Evolutionary conservation across 2,329 filamentous ascomycete species (phyloP), one percentile per base, ranked within the genome.

Genomic region (Fusarium pininemorale): DNA sequence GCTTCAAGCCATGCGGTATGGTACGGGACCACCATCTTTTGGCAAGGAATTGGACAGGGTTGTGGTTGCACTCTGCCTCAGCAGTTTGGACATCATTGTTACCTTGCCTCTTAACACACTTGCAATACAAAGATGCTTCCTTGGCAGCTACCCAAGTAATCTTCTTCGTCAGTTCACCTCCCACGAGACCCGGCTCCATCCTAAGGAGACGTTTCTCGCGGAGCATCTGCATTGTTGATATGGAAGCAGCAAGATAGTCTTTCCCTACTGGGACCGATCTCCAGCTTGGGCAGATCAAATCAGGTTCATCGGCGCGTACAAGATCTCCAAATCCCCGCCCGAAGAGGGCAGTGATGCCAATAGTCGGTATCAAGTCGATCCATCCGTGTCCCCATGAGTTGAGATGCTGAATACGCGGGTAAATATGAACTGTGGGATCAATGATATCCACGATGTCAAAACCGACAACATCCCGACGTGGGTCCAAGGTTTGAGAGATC

Each of bases 21-120:
- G 45, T 39, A 22, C 47, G 56, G 2, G 56, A 35, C 70, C 70
- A 69, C 39, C 60, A 72, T 37, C 12, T 72, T 2, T 54, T 73
- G 7, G 53, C 18, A 15, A 73, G 51, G 7, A 72, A 63, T 3
- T 72, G 70, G 4, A 72, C 65, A 5, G 70, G 70, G 18, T 26
- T 58, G 6, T 58, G 42, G 4, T 63, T 62, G 24, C 20, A 51
- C 28, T 32, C 18, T 12, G 2, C 2, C 4, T 7, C 8, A 18
- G 15, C 2, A 45, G 7, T 4, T 18, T 47, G 35, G 8, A 5
- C 35, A 15, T 5, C 15, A n/a, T 13, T 22, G 1, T 3, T 14
- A 5, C n/a, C 22, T 16, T 32, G 22, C 22, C 12, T 24, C 10
- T 39, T 12, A 18, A 47, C 4, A 6, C 70, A 72, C 7, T 35